Base-by-base conservation (phyloP, 768 basidiomycete species). In the Naematelia encephala region DNA sequence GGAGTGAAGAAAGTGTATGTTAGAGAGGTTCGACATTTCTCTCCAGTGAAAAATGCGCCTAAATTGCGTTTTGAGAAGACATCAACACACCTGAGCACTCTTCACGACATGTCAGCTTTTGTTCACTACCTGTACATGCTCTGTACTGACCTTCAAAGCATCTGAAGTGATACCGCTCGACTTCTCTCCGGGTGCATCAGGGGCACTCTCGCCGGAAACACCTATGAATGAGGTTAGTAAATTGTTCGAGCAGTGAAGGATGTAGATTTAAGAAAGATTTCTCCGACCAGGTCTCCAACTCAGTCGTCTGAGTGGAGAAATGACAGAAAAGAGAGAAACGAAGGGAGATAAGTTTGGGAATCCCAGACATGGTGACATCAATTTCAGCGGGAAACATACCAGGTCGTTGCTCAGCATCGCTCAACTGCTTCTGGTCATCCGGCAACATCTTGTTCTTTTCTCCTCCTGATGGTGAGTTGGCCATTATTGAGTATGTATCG, bases 331-430 rank as follows among this genome's bases (percentile, higher is more conserved):
- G n/a, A n/a, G n/a, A n/a, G n/a, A n/a, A n/a, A n/a, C n/a, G n/a
- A n/a, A n/a, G n/a, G n/a, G n/a, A n/a, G n/a, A n/a, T n/a, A n/a
- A n/a, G n/a, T n/a, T n/a, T n/a, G n/a, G n/a, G n/a, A 44, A 25
- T 54, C 50, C 22, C 19, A 51, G 26, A 12, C 5, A 28, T 47
- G 46, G 11, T 47, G 46, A 19, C n/a, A n/a, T n/a, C n/a, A n/a
- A n/a, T n/a, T n/a, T n/a, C n/a, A 47, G n/a, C 5, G 19, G 23
- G 46, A 47, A 47, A 58, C 63, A 45, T 42, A 64, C 63, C 59
- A 57, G 59, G 59, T 55, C 63, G 28, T 42, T 64, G 63, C 51
- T 64, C 51, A 54, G 63, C 63, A 25, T 61, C 60, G 26, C 55
- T 64, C 48, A 57, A 46, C 46, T 64, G 63, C 39, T 57, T 57